These are phyloP conservation scores for Trypanosoma congolense DNA, from an alignment of 208 protist species.

Conservation along the genomic window DNA sequence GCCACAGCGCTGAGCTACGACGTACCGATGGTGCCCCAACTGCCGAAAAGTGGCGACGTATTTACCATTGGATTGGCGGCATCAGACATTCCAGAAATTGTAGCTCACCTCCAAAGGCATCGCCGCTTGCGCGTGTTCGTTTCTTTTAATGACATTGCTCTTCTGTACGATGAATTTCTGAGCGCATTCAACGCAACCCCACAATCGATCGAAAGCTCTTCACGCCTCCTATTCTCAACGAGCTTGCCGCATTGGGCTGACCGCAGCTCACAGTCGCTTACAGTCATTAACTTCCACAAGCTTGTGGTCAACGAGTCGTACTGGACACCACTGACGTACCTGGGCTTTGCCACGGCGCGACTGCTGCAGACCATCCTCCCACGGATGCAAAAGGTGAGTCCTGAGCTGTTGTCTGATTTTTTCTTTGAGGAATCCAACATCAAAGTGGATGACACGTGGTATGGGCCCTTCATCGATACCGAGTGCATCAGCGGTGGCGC, in stretches of 20 bases:
- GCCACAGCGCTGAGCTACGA: background rate
- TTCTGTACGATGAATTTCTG: background rate
- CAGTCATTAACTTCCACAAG: background rate
- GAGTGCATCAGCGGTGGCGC: conserved; percentile 2
- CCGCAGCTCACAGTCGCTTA: background rate
- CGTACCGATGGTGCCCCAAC: background rate
- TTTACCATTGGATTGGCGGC: background rate
- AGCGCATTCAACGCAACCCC: background rate
- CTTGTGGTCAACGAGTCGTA: background rate
- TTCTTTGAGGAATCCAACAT: conserved; percentile 4
- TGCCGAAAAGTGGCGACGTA: background rate
- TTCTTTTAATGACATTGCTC: background rate
- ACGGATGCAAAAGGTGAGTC: background rate
- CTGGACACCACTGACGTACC: background rate
- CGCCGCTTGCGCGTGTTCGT: background rate
- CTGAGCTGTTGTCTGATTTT: background rate
- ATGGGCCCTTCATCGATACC: conserved; percentile 14
- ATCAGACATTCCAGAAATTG: background rate
- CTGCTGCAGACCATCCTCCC: background rate
- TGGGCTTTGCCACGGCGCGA: conserved; percentile 1
- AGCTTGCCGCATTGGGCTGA: conserved; percentile 3
- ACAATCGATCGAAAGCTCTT: background rate
- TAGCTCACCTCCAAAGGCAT: background rate
- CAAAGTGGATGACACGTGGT: conserved; percentile 13
- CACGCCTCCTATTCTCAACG: background rate